Conservation (phyloP, 2,329 filamentous ascomycete genomes). For the Colletotrichum higginsianum region DNA sequence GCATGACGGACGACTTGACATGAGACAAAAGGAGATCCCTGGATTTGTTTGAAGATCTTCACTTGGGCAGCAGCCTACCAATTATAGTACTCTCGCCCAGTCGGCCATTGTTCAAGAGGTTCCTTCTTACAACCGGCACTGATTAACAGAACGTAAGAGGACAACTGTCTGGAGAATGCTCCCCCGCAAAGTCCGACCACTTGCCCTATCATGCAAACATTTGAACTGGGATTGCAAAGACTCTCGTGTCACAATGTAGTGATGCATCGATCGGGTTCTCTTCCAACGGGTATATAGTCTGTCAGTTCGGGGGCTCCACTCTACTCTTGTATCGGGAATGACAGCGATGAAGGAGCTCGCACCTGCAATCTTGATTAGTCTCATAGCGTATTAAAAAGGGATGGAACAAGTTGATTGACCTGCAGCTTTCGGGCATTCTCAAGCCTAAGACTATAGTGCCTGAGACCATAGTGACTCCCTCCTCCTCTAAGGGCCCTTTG, state of each 20-base stretch:
- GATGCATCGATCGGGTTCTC: neutral
- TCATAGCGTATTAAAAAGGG: too few relatives aligned
- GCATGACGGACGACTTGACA: neutral
- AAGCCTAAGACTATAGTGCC: too few relatives aligned
- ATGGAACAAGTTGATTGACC: too few relatives aligned
- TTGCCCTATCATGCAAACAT: neutral
- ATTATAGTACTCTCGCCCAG: too few relatives aligned
- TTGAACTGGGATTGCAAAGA: neutral
- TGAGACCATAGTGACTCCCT: too few relatives aligned
- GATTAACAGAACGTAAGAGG: neutral
- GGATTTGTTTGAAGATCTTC: neutral
- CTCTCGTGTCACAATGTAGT: neutral
- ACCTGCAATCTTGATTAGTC: too few relatives aligned
- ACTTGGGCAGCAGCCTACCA: neutral
- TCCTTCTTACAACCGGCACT: neutral
- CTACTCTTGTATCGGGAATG: too few relatives aligned
- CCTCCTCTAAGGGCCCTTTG: too few relatives aligned
- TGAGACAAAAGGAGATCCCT: constrained; percentile 3
- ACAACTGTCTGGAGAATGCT: neutral
- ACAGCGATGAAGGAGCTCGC: too few relatives aligned
- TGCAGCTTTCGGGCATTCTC: too few relatives aligned
- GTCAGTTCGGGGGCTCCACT: too few relatives aligned
- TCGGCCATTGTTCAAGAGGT: neutral
- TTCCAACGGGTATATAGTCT: too few relatives aligned
- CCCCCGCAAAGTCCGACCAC: neutral